phyloP scores from a whole-genome alignment of 257 asterid genomes.

The Echium plantagineum region DNA sequence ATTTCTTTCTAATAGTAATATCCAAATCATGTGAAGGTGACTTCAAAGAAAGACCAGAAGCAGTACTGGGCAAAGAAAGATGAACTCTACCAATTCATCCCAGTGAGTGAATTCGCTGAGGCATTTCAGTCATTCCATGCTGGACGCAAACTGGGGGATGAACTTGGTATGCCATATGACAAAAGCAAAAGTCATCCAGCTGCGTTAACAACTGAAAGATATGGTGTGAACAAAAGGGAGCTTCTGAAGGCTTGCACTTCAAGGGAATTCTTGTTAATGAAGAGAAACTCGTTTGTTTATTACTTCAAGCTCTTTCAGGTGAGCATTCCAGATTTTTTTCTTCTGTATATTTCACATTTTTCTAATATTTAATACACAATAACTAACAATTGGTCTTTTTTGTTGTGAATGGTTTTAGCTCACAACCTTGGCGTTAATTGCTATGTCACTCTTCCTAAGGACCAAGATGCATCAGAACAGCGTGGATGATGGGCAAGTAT shows the following conservation, averaged over 20 bases:
- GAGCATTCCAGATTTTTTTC: constrained; percentile 1
- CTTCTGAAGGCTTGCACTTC: constrained; percentile 46
- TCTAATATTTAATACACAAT: not conserved
- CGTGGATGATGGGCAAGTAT: constrained; percentile 35
- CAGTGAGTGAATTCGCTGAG: constrained; percentile 19
- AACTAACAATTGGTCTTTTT: not conserved
- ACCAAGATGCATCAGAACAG: constrained; percentile 32
- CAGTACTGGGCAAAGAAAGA: constrained; percentile 25
- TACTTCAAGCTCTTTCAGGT: constrained; percentile 46
- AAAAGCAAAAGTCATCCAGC: constrained; percentile 67
- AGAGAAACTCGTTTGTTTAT: constrained; percentile 49
- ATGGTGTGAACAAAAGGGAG: constrained; percentile 40
- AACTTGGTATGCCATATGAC: constrained; percentile 46
- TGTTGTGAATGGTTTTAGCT: constrained; percentile 26
- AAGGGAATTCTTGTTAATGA: constrained; percentile 45
- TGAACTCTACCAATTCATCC: constrained; percentile 17
- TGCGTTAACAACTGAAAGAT: constrained; percentile 46
- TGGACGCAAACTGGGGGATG: constrained; percentile 30
- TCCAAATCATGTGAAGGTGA: constrained; percentile 14
- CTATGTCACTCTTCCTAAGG: constrained; percentile 42
- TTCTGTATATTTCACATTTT: not conserved
- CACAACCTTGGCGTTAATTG: constrained; percentile 20
- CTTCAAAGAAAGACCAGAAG: constrained; percentile 29
- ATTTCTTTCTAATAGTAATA: not conserved
- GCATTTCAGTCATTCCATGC: constrained; percentile 22